Percentiles rank a stretch among this genome's conserved stretches.
Evolutionary conservation across 2,329 filamentous ascomycete genomes (phyloP).

Genomic region (Plectosphaerella cucumerina): DNA sequence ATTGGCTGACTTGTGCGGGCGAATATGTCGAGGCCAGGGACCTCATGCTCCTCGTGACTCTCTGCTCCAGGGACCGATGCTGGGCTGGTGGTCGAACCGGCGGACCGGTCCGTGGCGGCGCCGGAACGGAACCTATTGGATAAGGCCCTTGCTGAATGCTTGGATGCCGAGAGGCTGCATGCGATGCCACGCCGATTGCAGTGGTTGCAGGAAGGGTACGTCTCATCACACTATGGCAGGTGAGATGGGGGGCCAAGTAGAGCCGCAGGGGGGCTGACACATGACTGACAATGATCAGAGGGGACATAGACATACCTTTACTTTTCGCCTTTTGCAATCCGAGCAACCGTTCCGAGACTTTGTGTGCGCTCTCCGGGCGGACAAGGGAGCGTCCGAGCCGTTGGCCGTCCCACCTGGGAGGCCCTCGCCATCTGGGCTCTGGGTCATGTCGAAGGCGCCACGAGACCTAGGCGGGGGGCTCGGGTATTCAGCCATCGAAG

Average conservation of each 20-base stretch:
- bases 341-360: background rate
- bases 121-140: background rate
- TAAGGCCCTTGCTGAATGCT: background rate
- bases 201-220: conserved; percentile 22
- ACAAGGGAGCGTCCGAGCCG: background rate
- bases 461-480: too few relatives aligned
- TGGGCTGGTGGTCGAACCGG: background rate
- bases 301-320: background rate
- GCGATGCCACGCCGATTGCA: conserved; percentile 21
- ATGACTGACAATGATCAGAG: background rate
- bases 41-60: too few relatives aligned
- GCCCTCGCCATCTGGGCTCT: too few relatives aligned
- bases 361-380: background rate
- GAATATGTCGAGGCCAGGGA: too few relatives aligned
- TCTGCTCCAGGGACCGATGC: background rate
- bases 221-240: conserved; percentile 18
- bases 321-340: conserved; percentile 2
- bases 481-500: too few relatives aligned
- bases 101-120: background rate
- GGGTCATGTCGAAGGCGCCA: too few relatives aligned
- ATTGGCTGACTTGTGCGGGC: background rate
- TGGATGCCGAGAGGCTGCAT: conserved; percentile 18
- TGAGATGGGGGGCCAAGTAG: background rate
- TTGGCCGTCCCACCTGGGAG: too few relatives aligned
- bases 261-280: background rate